Conservation (phyloP, 2,329 filamentous ascomycete genomes). For the Ophioceras dolichostomum region DNA sequence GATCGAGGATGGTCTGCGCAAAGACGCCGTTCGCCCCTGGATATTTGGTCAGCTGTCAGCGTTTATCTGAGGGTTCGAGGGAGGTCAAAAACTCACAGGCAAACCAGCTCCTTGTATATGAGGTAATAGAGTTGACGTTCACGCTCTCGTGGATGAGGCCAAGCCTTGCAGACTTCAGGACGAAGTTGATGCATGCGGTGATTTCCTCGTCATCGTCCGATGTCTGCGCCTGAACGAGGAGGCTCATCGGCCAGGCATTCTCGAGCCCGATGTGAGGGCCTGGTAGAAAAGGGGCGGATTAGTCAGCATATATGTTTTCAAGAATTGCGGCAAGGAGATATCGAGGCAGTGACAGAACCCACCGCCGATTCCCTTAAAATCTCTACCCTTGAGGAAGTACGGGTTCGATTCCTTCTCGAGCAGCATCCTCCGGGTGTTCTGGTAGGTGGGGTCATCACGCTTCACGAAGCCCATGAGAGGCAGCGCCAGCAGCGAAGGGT, state of each 20-base stretch:
- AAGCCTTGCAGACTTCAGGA: slow-evolving; percentile 62
- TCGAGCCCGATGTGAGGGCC: slow-evolving; percentile 65
- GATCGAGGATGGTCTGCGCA: slow-evolving; percentile 78
- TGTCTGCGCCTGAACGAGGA: slow-evolving; percentile 85
- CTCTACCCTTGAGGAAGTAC: slow-evolving; percentile 67
- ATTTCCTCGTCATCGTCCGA: slow-evolving; percentile 78
- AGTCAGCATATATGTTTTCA: neutral
- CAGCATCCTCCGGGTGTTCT: slow-evolving; percentile 74
- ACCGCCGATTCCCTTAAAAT: slow-evolving; percentile 85
- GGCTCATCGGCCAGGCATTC: slow-evolving; percentile 94
- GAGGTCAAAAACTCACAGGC: slow-evolving; percentile 41
- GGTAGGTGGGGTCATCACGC: slow-evolving; percentile 56
- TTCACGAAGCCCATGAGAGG: slow-evolving; percentile 67
- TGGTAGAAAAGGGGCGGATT: slow-evolving; percentile 7
- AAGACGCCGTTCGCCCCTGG: slow-evolving; percentile 88
- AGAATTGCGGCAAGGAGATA: neutral
- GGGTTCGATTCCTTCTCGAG: slow-evolving; percentile 69
- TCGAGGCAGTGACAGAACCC: slow-evolving; percentile 13
- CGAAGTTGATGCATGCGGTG: slow-evolving; percentile 53
- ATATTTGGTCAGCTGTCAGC: neutral
- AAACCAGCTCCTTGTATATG: slow-evolving; percentile 83
- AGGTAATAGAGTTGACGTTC: slow-evolving; percentile 53
- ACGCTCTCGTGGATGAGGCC: slow-evolving; percentile 90
- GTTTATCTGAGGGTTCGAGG: too few species aligned
- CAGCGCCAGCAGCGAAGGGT: slow-evolving; percentile 67